Conservation (phyloP, 371 early-diverging fungal genomes). For the Mortierella sp. region DNA sequence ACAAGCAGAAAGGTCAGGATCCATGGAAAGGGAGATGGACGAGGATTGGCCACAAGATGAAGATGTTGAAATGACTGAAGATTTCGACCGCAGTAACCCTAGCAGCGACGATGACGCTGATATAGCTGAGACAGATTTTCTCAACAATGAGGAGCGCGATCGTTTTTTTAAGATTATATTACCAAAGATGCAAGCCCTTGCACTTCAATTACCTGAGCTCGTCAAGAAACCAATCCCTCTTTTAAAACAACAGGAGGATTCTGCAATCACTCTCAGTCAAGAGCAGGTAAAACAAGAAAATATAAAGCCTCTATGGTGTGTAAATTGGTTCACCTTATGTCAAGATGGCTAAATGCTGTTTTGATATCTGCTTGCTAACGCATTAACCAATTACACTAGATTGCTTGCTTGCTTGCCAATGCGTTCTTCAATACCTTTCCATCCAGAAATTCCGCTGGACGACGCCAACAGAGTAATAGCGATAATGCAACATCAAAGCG, state of each 20-base stretch:
- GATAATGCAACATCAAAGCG: not conserved
- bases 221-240: constrained; percentile 52
- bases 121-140: constrained; percentile 24
- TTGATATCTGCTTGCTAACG: not conserved
- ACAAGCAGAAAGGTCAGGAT: not conserved
- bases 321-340: not conserved
- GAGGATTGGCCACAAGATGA: not conserved
- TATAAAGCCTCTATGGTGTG: not conserved
- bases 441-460: constrained; percentile 22
- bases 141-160: constrained; percentile 25
- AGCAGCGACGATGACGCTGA: constrained; percentile 1
- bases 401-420: constrained; percentile 62
- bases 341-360: not conserved
- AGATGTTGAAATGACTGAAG: not conserved
- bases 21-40: constrained; percentile 3
- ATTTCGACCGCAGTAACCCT: not conserved
- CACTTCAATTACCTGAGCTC: constrained; percentile 44
- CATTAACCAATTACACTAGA: constrained; percentile 23
- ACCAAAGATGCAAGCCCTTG: constrained; percentile 43
- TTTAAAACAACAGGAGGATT: constrained; percentile 42
- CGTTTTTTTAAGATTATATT: constrained; percentile 35
- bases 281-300: constrained; percentile 42
- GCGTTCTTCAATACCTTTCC: constrained; percentile 68
- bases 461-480: not conserved
- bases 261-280: constrained; percentile 50